A percentile compares a stretch with the other conserved stretches of the same genome.
phyloP scores from a whole-genome alignment of 164 flowering plant genomes.

The Vitis cinerea region DNA sequence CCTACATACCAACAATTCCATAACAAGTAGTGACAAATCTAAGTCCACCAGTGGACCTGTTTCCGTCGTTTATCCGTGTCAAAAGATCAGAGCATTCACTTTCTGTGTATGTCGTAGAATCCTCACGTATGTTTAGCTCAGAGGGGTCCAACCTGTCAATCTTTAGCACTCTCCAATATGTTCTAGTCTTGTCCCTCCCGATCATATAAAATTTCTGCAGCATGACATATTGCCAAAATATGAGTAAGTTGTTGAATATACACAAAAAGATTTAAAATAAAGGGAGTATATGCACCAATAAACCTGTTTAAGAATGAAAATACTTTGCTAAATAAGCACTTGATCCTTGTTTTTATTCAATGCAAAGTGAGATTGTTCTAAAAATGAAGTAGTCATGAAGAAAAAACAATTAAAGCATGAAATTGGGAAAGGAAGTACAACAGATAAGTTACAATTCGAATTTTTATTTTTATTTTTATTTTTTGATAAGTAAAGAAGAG shows the following conservation, averaged over 20 bases:
- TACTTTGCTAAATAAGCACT: neutral
- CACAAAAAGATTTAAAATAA: neutral
- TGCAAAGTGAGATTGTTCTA: no score
- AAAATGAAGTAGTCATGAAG: no score
- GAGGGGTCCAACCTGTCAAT: conserved; percentile 78
- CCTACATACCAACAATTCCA: conserved; percentile 85
- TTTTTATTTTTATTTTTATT: no score
- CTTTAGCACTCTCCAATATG: conserved; percentile 85
- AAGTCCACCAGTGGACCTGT: conserved; percentile 86
- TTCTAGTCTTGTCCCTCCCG: conserved; percentile 75
- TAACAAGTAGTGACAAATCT: conserved; percentile 84
- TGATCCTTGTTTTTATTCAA: neutral
- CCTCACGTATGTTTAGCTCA: conserved; percentile 79
- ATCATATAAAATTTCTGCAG: conserved; percentile 88
- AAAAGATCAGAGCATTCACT: conserved; percentile 74
- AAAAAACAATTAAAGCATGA: no score
- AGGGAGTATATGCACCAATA: neutral
- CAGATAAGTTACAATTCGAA: no score
- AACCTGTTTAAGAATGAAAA: neutral
- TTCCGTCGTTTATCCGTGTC: conserved; percentile 85
- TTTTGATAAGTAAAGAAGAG: no score
- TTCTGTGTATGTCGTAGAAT: conserved; percentile 72
- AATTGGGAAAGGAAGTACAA: no score
- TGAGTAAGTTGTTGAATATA: neutral
- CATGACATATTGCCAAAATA: neutral